A percentile compares a stretch with the other conserved stretches of the same genome.
These are phyloP conservation scores for Alloteropsis semialata DNA, from an alignment of 176 grass and related monocot species.

Conservation along the genomic window DNA sequence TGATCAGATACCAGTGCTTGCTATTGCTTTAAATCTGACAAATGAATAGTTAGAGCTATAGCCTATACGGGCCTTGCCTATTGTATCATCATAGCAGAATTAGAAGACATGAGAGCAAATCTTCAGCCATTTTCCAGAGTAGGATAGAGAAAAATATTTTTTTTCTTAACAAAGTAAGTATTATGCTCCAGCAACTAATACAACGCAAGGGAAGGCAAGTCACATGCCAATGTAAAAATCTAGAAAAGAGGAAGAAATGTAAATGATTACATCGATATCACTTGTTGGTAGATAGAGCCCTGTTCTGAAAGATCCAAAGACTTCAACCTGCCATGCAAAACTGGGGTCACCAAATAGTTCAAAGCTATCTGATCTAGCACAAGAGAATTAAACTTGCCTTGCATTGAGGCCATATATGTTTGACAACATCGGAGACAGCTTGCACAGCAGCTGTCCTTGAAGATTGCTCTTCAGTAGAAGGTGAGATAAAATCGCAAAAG, in stretches of 20 bases:
- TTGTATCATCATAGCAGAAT: not conserved
- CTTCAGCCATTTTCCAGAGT: not conserved
- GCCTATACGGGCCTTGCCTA: not conserved
- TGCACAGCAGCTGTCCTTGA: slow-evolving; percentile 73
- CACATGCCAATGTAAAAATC: not conserved
- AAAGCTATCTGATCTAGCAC: not conserved
- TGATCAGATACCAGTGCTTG: not conserved
- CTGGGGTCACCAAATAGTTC: slow-evolving; percentile 20
- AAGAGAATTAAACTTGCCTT: slow-evolving; percentile 32
- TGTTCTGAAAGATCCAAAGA: slow-evolving; percentile 98
- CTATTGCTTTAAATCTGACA: not conserved
- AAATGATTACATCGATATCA: slow-evolving; percentile 72
- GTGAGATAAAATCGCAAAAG: slow-evolving; percentile 82
- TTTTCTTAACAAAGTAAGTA: slow-evolving; percentile 16
- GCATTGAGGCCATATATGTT: slow-evolving; percentile 93
- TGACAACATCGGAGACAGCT: slow-evolving; percentile 74
- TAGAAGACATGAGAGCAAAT: not conserved
- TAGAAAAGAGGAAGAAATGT: slow-evolving; percentile 10
- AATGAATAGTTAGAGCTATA: not conserved
- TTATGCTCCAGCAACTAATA: not conserved
- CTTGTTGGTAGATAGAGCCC: slow-evolving; percentile 94
- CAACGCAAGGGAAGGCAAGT: not conserved
- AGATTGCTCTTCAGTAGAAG: slow-evolving; percentile 85
- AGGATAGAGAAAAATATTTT: not conserved
- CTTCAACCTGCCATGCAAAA: slow-evolving; percentile 68